These are phyloP conservation scores for Berkeleyomyces rouxiae DNA, from an alignment of 2,329 filamentous ascomycete species.

Conservation along the genomic window DNA sequence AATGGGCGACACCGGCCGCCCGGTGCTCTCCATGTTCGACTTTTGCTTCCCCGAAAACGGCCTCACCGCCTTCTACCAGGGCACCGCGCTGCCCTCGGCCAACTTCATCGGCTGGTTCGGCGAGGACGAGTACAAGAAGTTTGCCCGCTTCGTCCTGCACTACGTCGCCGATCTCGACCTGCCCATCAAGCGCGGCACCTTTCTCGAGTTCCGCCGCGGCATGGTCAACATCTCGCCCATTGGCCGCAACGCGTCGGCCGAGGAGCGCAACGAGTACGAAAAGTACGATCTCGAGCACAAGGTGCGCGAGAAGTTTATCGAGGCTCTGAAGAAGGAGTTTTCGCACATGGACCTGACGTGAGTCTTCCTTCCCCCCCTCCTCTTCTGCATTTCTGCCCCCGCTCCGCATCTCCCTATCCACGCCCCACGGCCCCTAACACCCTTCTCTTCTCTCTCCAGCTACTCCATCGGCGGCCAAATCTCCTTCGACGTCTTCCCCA, in stretches of 20 bases:
- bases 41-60: slow-evolving; percentile 97
- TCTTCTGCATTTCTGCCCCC: slow-evolving; percentile 2
- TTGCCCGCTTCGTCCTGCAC: slow-evolving; percentile 60
- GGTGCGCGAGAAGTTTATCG: slow-evolving; percentile 61
- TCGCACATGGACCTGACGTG: slow-evolving; percentile 70
- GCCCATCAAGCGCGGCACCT: slow-evolving; percentile 69
- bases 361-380: slow-evolving; percentile 22
- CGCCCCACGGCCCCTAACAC: not conserved
- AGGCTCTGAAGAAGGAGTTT: slow-evolving; percentile 63
- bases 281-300: slow-evolving; percentile 63
- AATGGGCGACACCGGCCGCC: slow-evolving; percentile 48
- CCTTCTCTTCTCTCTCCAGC: slow-evolving; percentile 25
- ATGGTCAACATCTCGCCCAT: slow-evolving; percentile 79
- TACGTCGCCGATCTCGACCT: slow-evolving; percentile 74
- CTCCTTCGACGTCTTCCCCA: slow-evolving; percentile 95
- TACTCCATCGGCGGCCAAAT: slow-evolving; percentile 95
- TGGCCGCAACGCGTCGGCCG: slow-evolving; percentile 66
- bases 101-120: slow-evolving; percentile 89
- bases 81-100: slow-evolving; percentile 55
- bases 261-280: slow-evolving; percentile 72
- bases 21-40: slow-evolving; percentile 81
- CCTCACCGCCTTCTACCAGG: slow-evolving; percentile 75
- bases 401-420: slow-evolving; percentile 4
- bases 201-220: slow-evolving; percentile 78
- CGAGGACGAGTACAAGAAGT: slow-evolving; percentile 63